Base-by-base conservation (phyloP, 1,139 yeast species). In the Diutina pseudorugosa region DNA sequence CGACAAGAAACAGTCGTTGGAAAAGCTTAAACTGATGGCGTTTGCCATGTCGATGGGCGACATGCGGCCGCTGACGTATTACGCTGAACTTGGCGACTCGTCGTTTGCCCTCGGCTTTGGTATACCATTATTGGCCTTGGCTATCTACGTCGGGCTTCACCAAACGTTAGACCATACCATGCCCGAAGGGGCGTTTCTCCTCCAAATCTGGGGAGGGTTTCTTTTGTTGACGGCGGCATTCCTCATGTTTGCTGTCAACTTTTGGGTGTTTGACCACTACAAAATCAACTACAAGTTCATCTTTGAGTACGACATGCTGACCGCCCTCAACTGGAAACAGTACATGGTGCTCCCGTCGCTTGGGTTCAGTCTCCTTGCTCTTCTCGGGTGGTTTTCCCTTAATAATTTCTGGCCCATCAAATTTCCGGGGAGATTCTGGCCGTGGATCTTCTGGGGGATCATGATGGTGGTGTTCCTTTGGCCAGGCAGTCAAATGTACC, bases 161-260 rank as follows among this genome's bases (percentile, higher is more conserved):
- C 71, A 68, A 51, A 69, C 80, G 0, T 47, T 75, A 8, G 60
- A 60, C 43, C 65, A 65, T 1, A 63, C 65, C 2, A 62, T 78
- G 16, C 78, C 80, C 1, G 83, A 79, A 56, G 86, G 82, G 0
- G 69, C 67, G 51, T 83, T 68, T 55, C 63, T 91, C 54, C 66
- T 93, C 51, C 98, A 94, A 61, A 75, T 93, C 4, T 93, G 96
- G 96, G 97, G 84, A 5, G 98, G 98, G 1, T 89, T 89, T 64
- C 79, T 90, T 58, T 62, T 90, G 54, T 66, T 85, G 5, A 71
- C 77, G 47, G 60, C 90, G 18, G 75, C 85, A 61, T 68, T 82
- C 14, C 60, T 84, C 19, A 67, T 89, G 12, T 83, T 91, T 63
- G 83, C 83, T 9, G 55, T 86, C 43, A 83, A 87, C 63, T 80